Percentiles rank a stretch among this genome's conserved stretches.
Conservation (phyloP, 208 protist species). For the Trypanosoma avium region DNA sequence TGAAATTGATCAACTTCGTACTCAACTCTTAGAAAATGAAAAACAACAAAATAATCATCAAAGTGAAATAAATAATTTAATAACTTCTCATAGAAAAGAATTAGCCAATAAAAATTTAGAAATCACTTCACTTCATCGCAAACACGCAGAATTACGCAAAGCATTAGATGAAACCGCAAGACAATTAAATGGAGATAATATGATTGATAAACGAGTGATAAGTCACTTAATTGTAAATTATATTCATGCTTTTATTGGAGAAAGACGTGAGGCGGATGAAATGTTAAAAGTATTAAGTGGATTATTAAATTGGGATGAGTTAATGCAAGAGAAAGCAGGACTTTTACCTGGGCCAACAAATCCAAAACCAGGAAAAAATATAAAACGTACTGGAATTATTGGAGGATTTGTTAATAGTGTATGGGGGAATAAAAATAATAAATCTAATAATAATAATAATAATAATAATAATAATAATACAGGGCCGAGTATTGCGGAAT, state of each 20-base stretch:
- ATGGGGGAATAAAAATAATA: conserved; percentile 27
- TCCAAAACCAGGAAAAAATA: conserved; percentile 35
- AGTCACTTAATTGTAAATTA: conserved; percentile 84
- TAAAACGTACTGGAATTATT: conserved; percentile 15
- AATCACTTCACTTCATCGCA: conserved; percentile 66
- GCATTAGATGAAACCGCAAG: conserved; percentile 58
- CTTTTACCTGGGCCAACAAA: conserved; percentile 75
- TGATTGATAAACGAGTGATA: conserved; percentile 82
- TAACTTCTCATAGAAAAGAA: conserved; percentile 21
- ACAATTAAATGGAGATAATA: conserved; percentile 57
- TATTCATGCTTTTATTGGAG: conserved; percentile 67
- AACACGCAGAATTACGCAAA: conserved; percentile 69
- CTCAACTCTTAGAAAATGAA: conserved; percentile 26
- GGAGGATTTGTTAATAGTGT: conserved; percentile 24
- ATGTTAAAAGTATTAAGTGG: conserved; percentile 79
- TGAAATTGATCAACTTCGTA: conserved; percentile 50
- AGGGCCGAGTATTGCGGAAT: conserved; percentile 37
- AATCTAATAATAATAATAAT: neutral
- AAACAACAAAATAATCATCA: conserved; percentile 31
- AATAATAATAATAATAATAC: neutral
- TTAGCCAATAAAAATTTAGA: conserved; percentile 62
- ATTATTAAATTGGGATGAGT: conserved; percentile 78
- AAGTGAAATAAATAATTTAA: conserved; percentile 18
- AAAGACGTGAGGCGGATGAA: conserved; percentile 53
- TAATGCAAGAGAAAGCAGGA: conserved; percentile 70